Evolutionary conservation across 1,139 yeast species (phyloP).

Genomic region (Suhomyces bolitotheri): DNA sequence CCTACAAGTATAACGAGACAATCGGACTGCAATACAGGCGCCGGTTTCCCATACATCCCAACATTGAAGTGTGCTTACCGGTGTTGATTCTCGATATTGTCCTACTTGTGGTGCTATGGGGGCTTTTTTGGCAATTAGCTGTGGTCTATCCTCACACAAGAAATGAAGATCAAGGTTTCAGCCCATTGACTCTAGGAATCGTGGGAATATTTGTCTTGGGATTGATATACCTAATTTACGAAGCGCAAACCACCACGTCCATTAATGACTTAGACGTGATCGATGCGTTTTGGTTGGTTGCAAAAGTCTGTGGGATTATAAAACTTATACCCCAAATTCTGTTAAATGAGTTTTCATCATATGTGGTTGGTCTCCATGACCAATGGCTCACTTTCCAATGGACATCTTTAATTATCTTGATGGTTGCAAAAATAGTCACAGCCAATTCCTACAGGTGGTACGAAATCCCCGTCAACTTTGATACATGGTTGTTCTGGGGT

Average conservation of each 20-base stretch:
- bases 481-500: conserved; percentile 21
- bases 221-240: not conserved
- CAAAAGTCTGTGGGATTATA: conserved; percentile 18
- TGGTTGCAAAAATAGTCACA: conserved; percentile 11
- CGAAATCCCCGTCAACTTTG: conserved; percentile 27
- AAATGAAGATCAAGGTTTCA: conserved; percentile 26
- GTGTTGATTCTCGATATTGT: conserved; percentile 18
- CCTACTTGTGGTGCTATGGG: conserved; percentile 14
- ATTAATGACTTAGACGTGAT: conserved; percentile 25
- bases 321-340: conserved; percentile 31
- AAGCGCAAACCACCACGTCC: not conserved
- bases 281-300: conserved; percentile 30
- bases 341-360: conserved; percentile 27
- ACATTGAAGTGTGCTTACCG: conserved; percentile 9
- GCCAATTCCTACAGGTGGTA: conserved; percentile 20
- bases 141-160: conserved; percentile 21
- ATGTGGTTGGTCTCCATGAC: conserved; percentile 19
- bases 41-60: conserved; percentile 24
- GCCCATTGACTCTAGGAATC: conserved; percentile 13
- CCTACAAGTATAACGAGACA: conserved; percentile 15
- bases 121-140: conserved; percentile 18
- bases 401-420: conserved; percentile 9
- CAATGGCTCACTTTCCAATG: conserved; percentile 16
- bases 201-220: conserved; percentile 1
- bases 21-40: conserved; percentile 17